Percentiles rank a stretch among this genome's conserved stretches.
phyloP scores from a whole-genome alignment of 2,329 filamentous ascomycete species.

The Rhexocercosporidium sp. region DNA sequence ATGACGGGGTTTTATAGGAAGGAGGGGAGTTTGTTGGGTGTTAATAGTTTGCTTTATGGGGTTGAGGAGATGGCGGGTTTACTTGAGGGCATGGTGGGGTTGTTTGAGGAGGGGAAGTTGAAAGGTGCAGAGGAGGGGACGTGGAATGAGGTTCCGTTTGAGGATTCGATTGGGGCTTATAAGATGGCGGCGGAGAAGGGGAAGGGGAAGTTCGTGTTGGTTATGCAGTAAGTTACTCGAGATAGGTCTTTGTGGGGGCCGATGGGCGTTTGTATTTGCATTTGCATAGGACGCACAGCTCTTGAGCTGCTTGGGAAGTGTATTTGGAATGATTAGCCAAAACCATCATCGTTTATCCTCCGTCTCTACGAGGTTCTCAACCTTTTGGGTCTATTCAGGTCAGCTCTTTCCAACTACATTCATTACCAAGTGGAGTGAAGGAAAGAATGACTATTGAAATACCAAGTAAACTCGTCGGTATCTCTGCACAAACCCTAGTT shows the following conservation, averaged over 20 bases:
- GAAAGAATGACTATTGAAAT: too few species aligned
- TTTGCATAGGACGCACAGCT: background rate
- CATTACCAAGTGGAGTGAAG: too few species aligned
- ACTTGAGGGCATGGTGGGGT: conserved; percentile 54
- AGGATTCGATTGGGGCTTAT: conserved; percentile 35
- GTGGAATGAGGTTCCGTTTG: conserved; percentile 32
- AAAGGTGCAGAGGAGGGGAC: conserved; percentile 20
- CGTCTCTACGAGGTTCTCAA: too few species aligned
- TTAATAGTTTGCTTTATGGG: conserved; percentile 34
- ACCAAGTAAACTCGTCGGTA: too few species aligned
- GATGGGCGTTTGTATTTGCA: background rate
- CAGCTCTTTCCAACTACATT: too few species aligned
- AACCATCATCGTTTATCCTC: too few species aligned
- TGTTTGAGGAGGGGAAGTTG: conserved; percentile 30
- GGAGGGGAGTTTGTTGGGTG: conserved; percentile 31
- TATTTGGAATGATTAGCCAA: too few species aligned
- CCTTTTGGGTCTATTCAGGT: too few species aligned
- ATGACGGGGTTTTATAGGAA: conserved; percentile 38
- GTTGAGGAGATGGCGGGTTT: conserved; percentile 30
- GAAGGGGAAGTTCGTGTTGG: conserved; percentile 34
- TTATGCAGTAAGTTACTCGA: conserved; percentile 33
- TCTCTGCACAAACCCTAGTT: too few species aligned
- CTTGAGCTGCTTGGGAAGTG: too few species aligned
- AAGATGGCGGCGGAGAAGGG: conserved; percentile 28
- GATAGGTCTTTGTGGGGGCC: too few species aligned